Conservation (phyloP, 164 flowering plant genomes). For the Paratinospora sagittata region DNA sequence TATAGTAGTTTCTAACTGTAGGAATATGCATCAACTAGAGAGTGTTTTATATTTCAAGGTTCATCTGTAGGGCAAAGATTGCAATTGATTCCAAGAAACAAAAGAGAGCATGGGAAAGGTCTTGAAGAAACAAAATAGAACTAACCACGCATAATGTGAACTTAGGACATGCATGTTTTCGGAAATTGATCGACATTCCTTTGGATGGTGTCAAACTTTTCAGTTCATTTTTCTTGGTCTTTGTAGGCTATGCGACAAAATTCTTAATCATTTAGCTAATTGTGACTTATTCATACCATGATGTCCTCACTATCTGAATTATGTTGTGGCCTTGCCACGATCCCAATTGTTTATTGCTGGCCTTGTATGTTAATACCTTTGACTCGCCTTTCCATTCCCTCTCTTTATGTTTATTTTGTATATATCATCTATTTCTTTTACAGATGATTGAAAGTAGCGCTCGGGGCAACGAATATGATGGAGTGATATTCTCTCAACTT, state of each 20-base stretch:
- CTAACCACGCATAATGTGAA: no score
- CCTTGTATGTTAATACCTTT: no score
- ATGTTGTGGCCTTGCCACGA: neutral
- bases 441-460: conserved; percentile 99
- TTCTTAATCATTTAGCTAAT: no score
- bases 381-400: neutral
- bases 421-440: conserved; percentile 3
- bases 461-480: conserved; percentile 95
- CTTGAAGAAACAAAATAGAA: neutral
- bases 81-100: neutral
- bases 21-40: neutral
- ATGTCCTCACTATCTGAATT: neutral
- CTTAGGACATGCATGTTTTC: neutral
- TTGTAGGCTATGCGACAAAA: neutral
- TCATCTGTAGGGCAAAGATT: neutral
- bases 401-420: neutral
- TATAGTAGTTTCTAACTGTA: no score
- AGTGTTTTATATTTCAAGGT: neutral
- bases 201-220: neutral
- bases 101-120: neutral
- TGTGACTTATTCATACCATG: no score
- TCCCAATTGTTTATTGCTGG: neutral
- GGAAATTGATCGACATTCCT: neutral
- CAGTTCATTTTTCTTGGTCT: neutral
- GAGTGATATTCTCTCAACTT: conserved; percentile 94